These are phyloP conservation scores for Arthrobotrys musiformis DNA, from an alignment of 2,329 filamentous ascomycete genomes.

Conservation along the genomic window DNA sequence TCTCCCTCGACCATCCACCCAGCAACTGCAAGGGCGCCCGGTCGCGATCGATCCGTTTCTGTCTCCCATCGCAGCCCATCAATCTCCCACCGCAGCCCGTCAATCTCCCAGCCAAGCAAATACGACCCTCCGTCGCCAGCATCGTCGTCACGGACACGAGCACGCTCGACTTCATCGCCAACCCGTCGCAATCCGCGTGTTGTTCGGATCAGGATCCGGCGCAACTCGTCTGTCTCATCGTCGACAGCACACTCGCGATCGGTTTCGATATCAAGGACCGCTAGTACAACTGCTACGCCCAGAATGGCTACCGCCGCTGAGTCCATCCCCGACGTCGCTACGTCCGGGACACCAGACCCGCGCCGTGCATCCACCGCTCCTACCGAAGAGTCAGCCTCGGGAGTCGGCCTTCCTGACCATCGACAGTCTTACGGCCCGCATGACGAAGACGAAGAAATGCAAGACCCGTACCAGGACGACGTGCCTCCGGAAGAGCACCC, in stretches of 20 bases:
- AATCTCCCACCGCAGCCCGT: conserved; percentile 13
- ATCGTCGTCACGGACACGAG: conserved; percentile 13
- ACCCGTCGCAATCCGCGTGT: conserved; percentile 35
- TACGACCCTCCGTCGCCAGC: conserved; percentile 24
- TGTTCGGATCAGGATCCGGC: conserved; percentile 51
- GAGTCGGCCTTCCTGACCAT: conserved; percentile 39
- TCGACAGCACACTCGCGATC: conserved; percentile 10
- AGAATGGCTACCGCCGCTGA: conserved; percentile 53
- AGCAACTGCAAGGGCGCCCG: conserved; percentile 18
- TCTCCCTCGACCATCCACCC: neutral
- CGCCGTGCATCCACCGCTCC: conserved; percentile 51
- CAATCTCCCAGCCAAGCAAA: neutral
- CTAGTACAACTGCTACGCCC: conserved; percentile 33
- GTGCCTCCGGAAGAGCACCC: conserved; percentile 18
- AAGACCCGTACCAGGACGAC: conserved; percentile 42
- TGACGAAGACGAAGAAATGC: conserved; percentile 53
- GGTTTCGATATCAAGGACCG: conserved; percentile 27
- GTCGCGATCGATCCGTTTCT: conserved; percentile 6
- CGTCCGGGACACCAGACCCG: conserved; percentile 41
- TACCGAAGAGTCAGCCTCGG: conserved; percentile 51
- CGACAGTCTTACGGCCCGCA: conserved; percentile 28
- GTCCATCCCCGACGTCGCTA: conserved; percentile 44
- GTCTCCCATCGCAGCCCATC: conserved; percentile 21
- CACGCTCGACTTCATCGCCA: conserved; percentile 22
- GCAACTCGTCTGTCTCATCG: conserved; percentile 39